A percentile compares a stretch with the other conserved stretches of the same genome.
Conservation (phyloP, 2,329 filamentous ascomycete genomes). For the Setomelanomma holmii region DNA sequence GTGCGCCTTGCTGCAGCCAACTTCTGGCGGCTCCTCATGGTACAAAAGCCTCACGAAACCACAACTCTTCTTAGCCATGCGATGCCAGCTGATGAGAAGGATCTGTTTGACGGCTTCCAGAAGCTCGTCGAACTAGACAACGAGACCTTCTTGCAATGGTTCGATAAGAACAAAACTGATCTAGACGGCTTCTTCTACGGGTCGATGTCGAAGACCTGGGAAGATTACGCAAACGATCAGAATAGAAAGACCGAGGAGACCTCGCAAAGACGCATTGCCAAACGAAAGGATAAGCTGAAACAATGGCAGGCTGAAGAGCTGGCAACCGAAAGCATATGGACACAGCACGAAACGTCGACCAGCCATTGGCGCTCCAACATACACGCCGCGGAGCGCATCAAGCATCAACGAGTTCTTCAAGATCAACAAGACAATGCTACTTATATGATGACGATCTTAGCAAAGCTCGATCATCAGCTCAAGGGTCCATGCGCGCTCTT, state of each 20-base stretch:
- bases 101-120: slow-evolving; percentile 78
- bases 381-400: slow-evolving; percentile 87
- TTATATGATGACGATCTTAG: slow-evolving; percentile 77
- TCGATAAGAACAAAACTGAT: slow-evolving; percentile 79
- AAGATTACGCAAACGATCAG: slow-evolving; percentile 82
- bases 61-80: slow-evolving; percentile 75
- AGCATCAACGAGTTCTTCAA: slow-evolving; percentile 86
- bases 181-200: slow-evolving; percentile 85
- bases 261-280: slow-evolving; percentile 71
- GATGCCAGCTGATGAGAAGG: slow-evolving; percentile 72
- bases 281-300: slow-evolving; percentile 81
- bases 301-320: slow-evolving; percentile 77
- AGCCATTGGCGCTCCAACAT: slow-evolving; percentile 96
- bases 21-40: slow-evolving; percentile 88
- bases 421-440: slow-evolving; percentile 90
- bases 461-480: slow-evolving; percentile 79
- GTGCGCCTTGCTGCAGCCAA: slow-evolving; percentile 80
- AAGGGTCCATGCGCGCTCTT: slow-evolving; percentile 83
- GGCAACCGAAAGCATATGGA: slow-evolving; percentile 72
- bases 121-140: slow-evolving; percentile 89
- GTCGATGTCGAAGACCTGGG: slow-evolving; percentile 82
- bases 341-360: slow-evolving; percentile 85
- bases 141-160: slow-evolving; percentile 84
- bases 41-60: slow-evolving; percentile 89
- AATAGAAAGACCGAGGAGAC: slow-evolving; percentile 82